Evolutionary conservation across 2,329 filamentous ascomycete genomes (phyloP), one percentile per base, ranked within the genome.

Genomic region (Diaporthe humulicola): DNA sequence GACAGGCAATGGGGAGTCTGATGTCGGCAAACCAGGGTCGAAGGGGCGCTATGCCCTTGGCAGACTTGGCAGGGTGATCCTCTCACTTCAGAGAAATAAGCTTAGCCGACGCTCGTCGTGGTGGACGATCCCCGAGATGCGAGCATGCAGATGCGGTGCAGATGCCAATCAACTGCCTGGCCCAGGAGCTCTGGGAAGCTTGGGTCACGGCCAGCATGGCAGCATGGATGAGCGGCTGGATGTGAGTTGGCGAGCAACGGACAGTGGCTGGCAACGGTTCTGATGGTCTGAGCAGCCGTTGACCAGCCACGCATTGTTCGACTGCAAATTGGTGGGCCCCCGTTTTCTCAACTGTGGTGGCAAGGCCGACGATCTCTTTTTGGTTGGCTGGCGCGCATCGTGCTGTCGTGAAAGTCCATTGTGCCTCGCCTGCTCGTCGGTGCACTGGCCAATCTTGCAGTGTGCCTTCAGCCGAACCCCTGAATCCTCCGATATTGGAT

Each of bases 51-150:
- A 73, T 50, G 10, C 60, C 61, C 71, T 73, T 73, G 71, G 71
- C 71, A 57, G 42, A 25, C 71, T 73, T 73, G 71, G 71, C 61
- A 45, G 40, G 60, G 52, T 64, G 60, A 73, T 60, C 61, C 64
- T 70, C 64, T 73, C 50, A 70, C 64, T 70, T 73, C 50, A 70
- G 71, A 61, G 71, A 73, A 60, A 73, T 73, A 73, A 73, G 60
- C 71, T 73, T 73, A 69, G 64, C 64, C 30, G n/a, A 42, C 54
- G 54, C 33, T 45, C 19, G 36, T 48, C 38, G 50, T 50, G 28
- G 52, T 67, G 60, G 58, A 58, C 28, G 50, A 73, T 73, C 60
- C 17, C 71, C 58, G 71, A 69, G 58, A 36, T 64, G 54, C 28
- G 30, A 45, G 40, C 60, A 33, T 38, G 60, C 40, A 64, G 60